phyloP scores from a whole-genome alignment of 176 grass and related monocot genomes.

The Hordeum marinum region DNA sequence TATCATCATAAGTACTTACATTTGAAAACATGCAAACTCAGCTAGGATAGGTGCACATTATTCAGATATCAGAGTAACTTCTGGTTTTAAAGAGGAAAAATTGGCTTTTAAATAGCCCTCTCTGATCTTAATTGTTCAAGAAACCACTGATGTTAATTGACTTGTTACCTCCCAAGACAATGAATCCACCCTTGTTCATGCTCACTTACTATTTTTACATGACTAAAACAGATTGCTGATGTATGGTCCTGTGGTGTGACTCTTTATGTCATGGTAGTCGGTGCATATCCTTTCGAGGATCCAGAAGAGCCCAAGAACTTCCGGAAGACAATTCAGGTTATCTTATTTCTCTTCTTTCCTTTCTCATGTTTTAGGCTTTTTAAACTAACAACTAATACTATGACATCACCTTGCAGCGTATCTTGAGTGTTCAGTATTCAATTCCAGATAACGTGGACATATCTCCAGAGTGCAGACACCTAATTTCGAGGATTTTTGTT shows the following conservation, averaged over 20 bases:
- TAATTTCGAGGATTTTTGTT: constrained; percentile 71
- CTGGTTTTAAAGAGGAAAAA: background rate
- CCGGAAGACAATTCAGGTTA: constrained; percentile 66
- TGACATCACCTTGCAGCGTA: constrained; percentile 48
- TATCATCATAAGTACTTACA: background rate
- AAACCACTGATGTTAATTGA: background rate
- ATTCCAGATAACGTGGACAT: constrained; percentile 72
- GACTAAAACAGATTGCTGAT: constrained; percentile 66
- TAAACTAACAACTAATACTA: constrained; percentile 14
- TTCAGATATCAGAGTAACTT: background rate
- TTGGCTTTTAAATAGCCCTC: background rate
- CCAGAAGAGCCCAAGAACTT: constrained; percentile 81
- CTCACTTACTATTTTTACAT: constrained; percentile 15
- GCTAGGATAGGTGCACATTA: background rate
- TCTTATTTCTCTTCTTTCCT: background rate
- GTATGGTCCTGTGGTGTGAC: constrained; percentile 85
- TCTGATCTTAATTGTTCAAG: background rate
- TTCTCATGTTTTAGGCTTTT: background rate
- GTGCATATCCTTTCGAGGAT: constrained; percentile 82
- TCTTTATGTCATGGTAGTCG: constrained; percentile 78
- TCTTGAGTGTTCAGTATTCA: constrained; percentile 70
- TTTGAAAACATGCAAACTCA: background rate
- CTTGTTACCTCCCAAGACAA: background rate
- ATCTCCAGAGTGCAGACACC: constrained; percentile 56
- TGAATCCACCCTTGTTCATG: background rate